Base-by-base conservation (phyloP, 257 asterid species). In the Paraleonurus japonicus region DNA sequence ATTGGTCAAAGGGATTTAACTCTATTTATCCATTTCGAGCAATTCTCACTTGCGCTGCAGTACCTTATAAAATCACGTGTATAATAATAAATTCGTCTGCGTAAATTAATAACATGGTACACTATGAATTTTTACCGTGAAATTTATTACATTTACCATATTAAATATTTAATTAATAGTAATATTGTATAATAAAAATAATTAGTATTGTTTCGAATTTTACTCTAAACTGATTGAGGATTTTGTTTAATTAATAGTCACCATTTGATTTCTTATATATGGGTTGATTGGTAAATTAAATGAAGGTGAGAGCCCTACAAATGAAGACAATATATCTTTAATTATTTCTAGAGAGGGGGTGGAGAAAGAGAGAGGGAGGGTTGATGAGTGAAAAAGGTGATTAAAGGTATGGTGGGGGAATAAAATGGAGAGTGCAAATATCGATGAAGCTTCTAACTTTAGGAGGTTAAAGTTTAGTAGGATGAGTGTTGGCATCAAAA, bases 391-490 rank as follows among this genome's bases (percentile, higher is more conserved):
- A 23, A 65, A 73, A 76, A 74, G 81, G 58, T 47, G 70, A 20
- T 7, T 20, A 53, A 79, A 71, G 82, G 78, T 61, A 50, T 30
- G 62, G 43, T 55, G 32, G 75, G 24, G 63, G 80, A 61, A 70
- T 67, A 61, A 53, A 74, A 72, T 66, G 57, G 30, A 22, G 70
- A 50, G 67, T 20, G 60, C 84, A 71, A 26, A 84, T 30, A 76
- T 82, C 82, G 86, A 84, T 80, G 89, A 84, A 84, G 89, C 86
- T 86, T 82, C 89, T 73, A 76, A 63, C 85, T 82, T 84, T 84
- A 74, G 72, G 10, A 10, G 55, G 12, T 11, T 70, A 84, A 81
- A 77, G n/a, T n/a, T n/a, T n/a, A n/a, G 80, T 71, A 10, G 74
- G 16, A 65, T 39, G 68, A 51, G 57, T 70, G 12, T 43, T 51